Evolutionary conservation across 1,284 basidiomycete genomes (phyloP).

Genomic region (Marasmius sp.): DNA sequence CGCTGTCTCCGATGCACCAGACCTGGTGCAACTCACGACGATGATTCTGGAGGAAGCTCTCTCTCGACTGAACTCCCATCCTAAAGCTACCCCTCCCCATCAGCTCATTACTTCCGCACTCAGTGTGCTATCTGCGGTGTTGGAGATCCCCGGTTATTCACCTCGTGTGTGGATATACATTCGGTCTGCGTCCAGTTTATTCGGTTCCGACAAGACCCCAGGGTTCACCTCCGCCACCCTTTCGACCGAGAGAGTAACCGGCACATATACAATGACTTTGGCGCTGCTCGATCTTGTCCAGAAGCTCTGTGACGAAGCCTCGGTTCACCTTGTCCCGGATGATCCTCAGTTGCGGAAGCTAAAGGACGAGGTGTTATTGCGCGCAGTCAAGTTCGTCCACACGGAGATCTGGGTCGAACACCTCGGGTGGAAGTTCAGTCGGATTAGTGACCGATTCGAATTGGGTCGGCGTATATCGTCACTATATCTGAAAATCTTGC

Average conservation of each 20-base stretch:
- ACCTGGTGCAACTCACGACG: conserved; percentile 77
- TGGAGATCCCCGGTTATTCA: conserved; percentile 73
- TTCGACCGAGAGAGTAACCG: conserved; percentile 67
- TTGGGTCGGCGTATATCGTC: conserved; percentile 67
- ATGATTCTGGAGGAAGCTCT: conserved; percentile 84
- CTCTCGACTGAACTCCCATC: conserved; percentile 48
- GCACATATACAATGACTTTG: conserved; percentile 79
- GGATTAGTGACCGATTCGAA: conserved; percentile 78
- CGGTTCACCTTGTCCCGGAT: conserved; percentile 56
- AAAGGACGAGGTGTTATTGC: conserved; percentile 81
- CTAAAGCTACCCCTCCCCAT: conserved; percentile 44
- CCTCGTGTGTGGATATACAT: conserved; percentile 85
- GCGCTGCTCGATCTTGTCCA: conserved; percentile 76
- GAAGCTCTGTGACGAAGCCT: conserved; percentile 74
- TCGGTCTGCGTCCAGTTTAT: conserved; percentile 74
- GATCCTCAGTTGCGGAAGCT: conserved; percentile 62
- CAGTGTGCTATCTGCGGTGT: conserved; percentile 75
- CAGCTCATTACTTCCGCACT: conserved; percentile 78
- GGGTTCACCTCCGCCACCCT: conserved; percentile 68
- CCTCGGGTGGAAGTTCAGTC: conserved; percentile 78
- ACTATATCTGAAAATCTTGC: conserved; percentile 67
- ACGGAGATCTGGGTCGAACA: conserved; percentile 87
- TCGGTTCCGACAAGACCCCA: conserved; percentile 59
- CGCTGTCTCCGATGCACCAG: conserved; percentile 39
- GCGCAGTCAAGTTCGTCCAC: conserved; percentile 76